Evolutionary conservation across 2,329 filamentous ascomycete species (phyloP).

Genomic region (Aspergillus clavatus): DNA sequence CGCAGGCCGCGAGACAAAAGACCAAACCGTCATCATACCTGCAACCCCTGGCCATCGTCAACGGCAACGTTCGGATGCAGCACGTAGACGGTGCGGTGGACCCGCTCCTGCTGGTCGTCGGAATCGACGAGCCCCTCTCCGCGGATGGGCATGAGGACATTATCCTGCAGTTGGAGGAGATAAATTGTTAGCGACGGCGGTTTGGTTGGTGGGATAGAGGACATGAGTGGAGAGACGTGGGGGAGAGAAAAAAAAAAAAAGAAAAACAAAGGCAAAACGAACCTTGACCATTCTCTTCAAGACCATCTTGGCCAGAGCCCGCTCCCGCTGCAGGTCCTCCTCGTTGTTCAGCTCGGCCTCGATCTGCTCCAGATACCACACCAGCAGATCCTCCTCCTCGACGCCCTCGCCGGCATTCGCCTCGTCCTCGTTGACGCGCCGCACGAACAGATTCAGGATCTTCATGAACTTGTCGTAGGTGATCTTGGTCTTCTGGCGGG

Average conservation of each 20-base stretch:
- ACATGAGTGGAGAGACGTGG: too few species aligned
- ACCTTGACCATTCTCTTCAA: slow-evolving; percentile 96
- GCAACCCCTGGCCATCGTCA: too few species aligned
- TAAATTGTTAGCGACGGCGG: slow-evolving; percentile 6
- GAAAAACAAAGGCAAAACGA: slow-evolving; percentile 38
- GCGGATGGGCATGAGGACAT: slow-evolving; percentile 58
- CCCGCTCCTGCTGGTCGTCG: slow-evolving; percentile 43
- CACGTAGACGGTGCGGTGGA: slow-evolving; percentile 66
- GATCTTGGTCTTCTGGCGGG: slow-evolving; percentile 71
- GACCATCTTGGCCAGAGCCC: slow-evolving; percentile 72
- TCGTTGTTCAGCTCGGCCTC: slow-evolving; percentile 76
- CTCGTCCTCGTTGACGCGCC: slow-evolving; percentile 80
- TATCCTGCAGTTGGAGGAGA: slow-evolving; percentile 47
- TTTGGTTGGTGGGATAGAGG: too few species aligned
- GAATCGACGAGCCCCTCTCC: slow-evolving; percentile 87
- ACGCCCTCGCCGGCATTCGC: slow-evolving; percentile 71
- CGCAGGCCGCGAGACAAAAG: too few species aligned
- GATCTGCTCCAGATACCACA: slow-evolving; percentile 90
- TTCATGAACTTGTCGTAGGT: slow-evolving; percentile 92
- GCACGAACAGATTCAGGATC: slow-evolving; percentile 82
- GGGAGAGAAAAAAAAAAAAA: too few species aligned
- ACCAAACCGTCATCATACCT: too few species aligned
- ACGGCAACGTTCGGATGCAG: slow-evolving; percentile 90
- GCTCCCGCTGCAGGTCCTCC: slow-evolving; percentile 74
- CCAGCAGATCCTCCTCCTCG: slow-evolving; percentile 71